These are phyloP conservation scores for Orbilia ellipsospora DNA, from an alignment of 2,329 filamentous ascomycete species.

Conservation along the genomic window DNA sequence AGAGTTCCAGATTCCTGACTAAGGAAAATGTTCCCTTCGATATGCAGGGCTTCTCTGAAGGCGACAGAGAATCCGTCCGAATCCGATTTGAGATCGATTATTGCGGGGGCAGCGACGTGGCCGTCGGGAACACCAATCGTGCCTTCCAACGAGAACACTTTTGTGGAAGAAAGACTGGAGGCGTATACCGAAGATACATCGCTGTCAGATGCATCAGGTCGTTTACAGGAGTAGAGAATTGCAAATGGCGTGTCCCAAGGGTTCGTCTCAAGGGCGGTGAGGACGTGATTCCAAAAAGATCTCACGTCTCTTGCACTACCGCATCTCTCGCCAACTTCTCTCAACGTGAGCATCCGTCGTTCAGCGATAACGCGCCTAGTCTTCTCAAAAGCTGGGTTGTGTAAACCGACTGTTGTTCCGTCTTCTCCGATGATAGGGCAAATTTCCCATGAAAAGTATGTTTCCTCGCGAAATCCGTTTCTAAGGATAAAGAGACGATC, in stretches of 20 bases:
- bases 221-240: slow-evolving; percentile 56
- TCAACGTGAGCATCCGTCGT: slow-evolving; percentile 57
- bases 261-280: slow-evolving; percentile 57
- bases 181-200: slow-evolving; percentile 79
- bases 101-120: slow-evolving; percentile 71
- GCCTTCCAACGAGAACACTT: slow-evolving; percentile 76
- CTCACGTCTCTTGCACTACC: slow-evolving; percentile 64
- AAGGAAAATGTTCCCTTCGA: slow-evolving; percentile 74
- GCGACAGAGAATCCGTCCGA: slow-evolving; percentile 78
- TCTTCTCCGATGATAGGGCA: slow-evolving; percentile 57
- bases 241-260: slow-evolving; percentile 58
- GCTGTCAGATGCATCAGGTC: slow-evolving; percentile 74
- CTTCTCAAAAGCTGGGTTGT: slow-evolving; percentile 58
- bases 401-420: slow-evolving; percentile 56
- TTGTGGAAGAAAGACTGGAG: slow-evolving; percentile 71
- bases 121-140: slow-evolving; percentile 74
- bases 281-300: slow-evolving; percentile 56
- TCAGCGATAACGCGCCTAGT: slow-evolving; percentile 56
- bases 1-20: slow-evolving; percentile 75
- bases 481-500: slow-evolving; percentile 79
- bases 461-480: slow-evolving; percentile 64
- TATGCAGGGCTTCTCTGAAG: slow-evolving; percentile 79
- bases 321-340: slow-evolving; percentile 65
- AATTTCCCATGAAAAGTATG: slow-evolving; percentile 58
- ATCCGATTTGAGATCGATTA: slow-evolving; percentile 76